These are phyloP conservation scores for Blastocystis sp. DNA, from an alignment of 352 stramenopile genomes.

Conservation along the genomic window DNA sequence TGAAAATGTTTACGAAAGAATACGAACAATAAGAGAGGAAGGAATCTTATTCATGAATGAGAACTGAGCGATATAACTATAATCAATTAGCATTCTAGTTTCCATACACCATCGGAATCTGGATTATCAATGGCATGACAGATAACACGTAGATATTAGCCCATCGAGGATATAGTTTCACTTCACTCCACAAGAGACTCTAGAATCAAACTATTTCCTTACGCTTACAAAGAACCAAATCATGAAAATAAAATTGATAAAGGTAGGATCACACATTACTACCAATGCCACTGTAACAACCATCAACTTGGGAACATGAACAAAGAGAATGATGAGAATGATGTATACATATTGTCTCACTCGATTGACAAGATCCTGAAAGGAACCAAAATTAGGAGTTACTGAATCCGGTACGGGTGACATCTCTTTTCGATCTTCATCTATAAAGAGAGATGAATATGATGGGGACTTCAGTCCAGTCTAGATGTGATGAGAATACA, in stretches of 20 bases:
- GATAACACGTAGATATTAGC: conserved; percentile 11
- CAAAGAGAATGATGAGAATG: conserved; percentile 59
- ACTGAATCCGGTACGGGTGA: not conserved
- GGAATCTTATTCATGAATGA: not conserved
- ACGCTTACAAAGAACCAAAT: not conserved
- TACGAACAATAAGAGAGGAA: not conserved
- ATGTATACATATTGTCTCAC: conserved; percentile 43
- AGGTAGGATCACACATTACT: conserved; percentile 59
- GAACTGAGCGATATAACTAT: conserved; percentile 52
- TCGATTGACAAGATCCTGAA: conserved; percentile 45
- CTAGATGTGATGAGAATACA: not conserved
- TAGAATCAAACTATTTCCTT: not conserved
- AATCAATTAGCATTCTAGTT: not conserved
- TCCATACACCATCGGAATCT: conserved; percentile 24
- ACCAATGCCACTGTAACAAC: conserved; percentile 10
- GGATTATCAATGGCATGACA: conserved; percentile 1
- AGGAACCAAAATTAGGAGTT: conserved; percentile 2
- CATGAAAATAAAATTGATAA: conserved; percentile 26
- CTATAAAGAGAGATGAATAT: too few relatives aligned
- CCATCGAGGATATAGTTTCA: conserved; percentile 37
- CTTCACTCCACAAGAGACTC: not conserved
- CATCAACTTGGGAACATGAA: conserved; percentile 46
- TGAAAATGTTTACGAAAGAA: not conserved
- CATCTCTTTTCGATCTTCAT: not conserved
- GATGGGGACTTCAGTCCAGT: too few relatives aligned